Base-by-base conservation (phyloP, 1,139 yeast species). In the Lodderomyces oxycetoniae region DNA sequence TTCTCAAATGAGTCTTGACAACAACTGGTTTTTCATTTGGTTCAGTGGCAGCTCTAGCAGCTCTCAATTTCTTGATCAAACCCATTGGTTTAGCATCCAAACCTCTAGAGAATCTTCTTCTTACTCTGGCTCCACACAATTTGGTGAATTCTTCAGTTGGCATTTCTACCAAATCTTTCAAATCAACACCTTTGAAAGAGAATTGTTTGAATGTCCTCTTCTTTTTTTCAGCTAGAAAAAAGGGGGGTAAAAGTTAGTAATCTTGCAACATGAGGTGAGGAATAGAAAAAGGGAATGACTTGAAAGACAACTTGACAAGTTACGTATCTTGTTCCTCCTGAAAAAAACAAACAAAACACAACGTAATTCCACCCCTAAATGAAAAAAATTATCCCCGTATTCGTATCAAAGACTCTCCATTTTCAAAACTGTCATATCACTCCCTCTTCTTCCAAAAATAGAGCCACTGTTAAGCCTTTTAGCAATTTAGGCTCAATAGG, bases 21-120 rank as follows among this genome's bases (percentile, higher is more conserved):
- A 78, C 75, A 55, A 94, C 83, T 71, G 99, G 99, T 82, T 89
- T 91, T 76, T 91, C 98, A 67, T 85, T 85, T 63, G 87, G 85
- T 59, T 77, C 81, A 59, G 95, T 77, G 59, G 89, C 89, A 62
- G 85, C 77, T 79, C 88, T 91, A 57, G 96, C 96, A 65, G 88
- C 91, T 79, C 95, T 88, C 71, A 93, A 86, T 79, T 93, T 93
- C 79, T 85, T 88, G 75, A 91, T 82, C 72, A 93, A 79, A 71
- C 95, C 94, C 83, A 81, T 83, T 74, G 95, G 94, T 78, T 86
- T 87, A 69, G 86, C 70, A 67, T 87, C 91, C 63, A 89, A 79
- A 75, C 97, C 97, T 78, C 95, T 85, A 70, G 89, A 83, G 76
- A 89, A 86, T 85, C 95, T 88, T 85, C 98, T 86, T 83, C 97